These are phyloP conservation scores for Epichloe bromicola DNA, from an alignment of 2,329 filamentous ascomycete species.

Conservation along the genomic window DNA sequence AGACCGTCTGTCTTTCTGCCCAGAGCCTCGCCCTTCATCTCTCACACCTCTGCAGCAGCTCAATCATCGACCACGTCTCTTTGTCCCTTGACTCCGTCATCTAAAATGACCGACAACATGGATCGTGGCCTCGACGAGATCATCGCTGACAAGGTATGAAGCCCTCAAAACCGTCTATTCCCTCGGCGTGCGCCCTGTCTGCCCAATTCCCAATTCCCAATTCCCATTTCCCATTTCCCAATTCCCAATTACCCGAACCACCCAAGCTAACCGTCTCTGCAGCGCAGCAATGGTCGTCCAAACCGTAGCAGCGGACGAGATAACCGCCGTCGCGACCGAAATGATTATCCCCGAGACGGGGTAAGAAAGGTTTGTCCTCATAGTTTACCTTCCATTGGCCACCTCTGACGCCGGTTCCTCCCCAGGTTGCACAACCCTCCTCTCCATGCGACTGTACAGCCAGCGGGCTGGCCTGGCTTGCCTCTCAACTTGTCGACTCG, in stretches of 20 bases:
- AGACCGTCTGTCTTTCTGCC: not conserved
- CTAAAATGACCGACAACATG: slow-evolving; percentile 30
- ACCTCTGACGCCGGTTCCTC: slow-evolving; percentile 2
- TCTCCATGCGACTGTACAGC: slow-evolving; percentile 13
- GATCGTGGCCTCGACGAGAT: slow-evolving; percentile 45
- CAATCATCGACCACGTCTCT: not conserved
- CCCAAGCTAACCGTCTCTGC: not conserved
- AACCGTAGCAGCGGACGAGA: slow-evolving; percentile 24
- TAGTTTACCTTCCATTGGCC: not conserved
- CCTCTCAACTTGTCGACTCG: slow-evolving; percentile 17
- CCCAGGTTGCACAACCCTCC: slow-evolving; percentile 23
- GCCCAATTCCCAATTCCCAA: not conserved
- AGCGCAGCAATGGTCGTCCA: slow-evolving; percentile 23
- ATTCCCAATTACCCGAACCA: not conserved
- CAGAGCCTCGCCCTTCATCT: not conserved
- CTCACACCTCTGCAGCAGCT: not conserved
- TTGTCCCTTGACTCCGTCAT: not conserved
- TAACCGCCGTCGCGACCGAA: slow-evolving; percentile 21
- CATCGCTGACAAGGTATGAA: slow-evolving; percentile 34
- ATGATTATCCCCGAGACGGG: slow-evolving; percentile 60
- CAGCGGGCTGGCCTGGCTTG: slow-evolving; percentile 17
- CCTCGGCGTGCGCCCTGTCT: not conserved
- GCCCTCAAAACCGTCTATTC: not conserved
- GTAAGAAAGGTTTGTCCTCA: slow-evolving; percentile 64
- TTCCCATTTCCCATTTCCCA: not conserved